Evolutionary conservation across 306 rosid genomes (phyloP).

Genomic region (Vicia villosa): DNA sequence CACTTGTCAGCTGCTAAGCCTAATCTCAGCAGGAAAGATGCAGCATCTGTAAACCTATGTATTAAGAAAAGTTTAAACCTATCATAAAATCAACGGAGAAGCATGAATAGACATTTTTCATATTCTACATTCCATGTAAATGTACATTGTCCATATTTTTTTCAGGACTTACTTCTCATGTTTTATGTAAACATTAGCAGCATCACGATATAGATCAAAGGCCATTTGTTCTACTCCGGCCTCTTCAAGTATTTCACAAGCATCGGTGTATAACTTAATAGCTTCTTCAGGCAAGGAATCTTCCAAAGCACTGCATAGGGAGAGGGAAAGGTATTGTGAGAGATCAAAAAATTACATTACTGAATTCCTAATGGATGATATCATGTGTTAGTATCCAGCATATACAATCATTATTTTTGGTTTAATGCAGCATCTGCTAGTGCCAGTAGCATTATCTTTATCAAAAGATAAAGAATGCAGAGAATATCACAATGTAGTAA

Average conservation of each 20-base stretch:
- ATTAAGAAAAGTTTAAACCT: background rate
- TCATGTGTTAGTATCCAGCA: conserved; percentile 16
- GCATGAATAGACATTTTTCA: background rate
- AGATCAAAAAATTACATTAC: background rate
- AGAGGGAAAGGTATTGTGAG: background rate
- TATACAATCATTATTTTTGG: background rate
- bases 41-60: conserved; percentile 67
- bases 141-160: background rate
- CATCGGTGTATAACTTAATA: conserved; percentile 73
- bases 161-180: conserved; percentile 71
- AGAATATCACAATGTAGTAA: too few relatives aligned
- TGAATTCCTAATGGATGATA: background rate
- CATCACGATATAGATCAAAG: conserved; percentile 84
- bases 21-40: conserved; percentile 42
- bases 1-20: conserved; percentile 60
- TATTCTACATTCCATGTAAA: conserved; percentile 10
- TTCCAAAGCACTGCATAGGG: conserved; percentile 69
- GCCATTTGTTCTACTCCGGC: conserved; percentile 93
- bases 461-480: too few relatives aligned
- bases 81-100: background rate
- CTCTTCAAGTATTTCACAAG: conserved; percentile 84
- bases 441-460: too few relatives aligned
- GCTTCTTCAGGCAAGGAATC: conserved; percentile 65
- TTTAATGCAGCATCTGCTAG: background rate
- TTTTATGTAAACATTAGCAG: conserved; percentile 61